phyloP scores from a whole-genome alignment of 1,139 yeast species.

The Taiozyma onychis region DNA sequence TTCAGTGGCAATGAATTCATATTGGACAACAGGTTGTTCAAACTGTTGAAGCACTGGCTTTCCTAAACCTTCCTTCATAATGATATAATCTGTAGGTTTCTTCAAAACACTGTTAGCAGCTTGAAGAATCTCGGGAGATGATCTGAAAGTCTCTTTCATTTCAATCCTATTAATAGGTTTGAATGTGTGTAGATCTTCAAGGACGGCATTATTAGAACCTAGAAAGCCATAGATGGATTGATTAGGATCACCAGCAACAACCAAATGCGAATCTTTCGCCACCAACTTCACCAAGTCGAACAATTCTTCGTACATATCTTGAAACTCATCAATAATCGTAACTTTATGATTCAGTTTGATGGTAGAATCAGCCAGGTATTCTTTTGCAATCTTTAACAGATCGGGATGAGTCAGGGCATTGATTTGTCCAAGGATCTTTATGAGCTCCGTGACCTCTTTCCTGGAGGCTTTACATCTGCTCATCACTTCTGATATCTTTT shows the following conservation, averaged over 20 bases:
- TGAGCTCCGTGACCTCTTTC: slow-evolving; percentile 19
- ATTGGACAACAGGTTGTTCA: slow-evolving; percentile 38
- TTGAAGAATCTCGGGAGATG: slow-evolving; percentile 48
- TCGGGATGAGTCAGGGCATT: slow-evolving; percentile 39
- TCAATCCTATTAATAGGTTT: slow-evolving; percentile 26
- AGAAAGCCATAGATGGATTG: slow-evolving; percentile 68
- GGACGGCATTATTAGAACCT: slow-evolving; percentile 38
- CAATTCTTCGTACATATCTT: slow-evolving; percentile 57
- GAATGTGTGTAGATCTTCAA: slow-evolving; percentile 18
- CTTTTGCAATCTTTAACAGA: slow-evolving; percentile 29
- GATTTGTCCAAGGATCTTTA: slow-evolving; percentile 27
- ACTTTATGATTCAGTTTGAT: slow-evolving; percentile 25
- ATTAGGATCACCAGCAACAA: slow-evolving; percentile 69
- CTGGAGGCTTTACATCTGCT: slow-evolving; percentile 6
- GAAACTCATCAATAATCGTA: slow-evolving; percentile 69
- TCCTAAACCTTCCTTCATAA: slow-evolving; percentile 2
- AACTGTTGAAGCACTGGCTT: slow-evolving; percentile 1
- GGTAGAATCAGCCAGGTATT: slow-evolving; percentile 16
- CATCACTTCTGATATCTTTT: neutral
- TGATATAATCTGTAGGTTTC: slow-evolving; percentile 1
- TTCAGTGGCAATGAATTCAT: slow-evolving; percentile 39
- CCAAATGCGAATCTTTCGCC: slow-evolving; percentile 40
- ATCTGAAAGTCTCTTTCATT: slow-evolving; percentile 50
- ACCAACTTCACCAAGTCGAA: slow-evolving; percentile 39
- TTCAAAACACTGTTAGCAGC: slow-evolving; percentile 33